These are phyloP conservation scores for Aspergillus baeticus DNA, from an alignment of 495 filamentous ascomycete genomes.

Conservation along the genomic window DNA sequence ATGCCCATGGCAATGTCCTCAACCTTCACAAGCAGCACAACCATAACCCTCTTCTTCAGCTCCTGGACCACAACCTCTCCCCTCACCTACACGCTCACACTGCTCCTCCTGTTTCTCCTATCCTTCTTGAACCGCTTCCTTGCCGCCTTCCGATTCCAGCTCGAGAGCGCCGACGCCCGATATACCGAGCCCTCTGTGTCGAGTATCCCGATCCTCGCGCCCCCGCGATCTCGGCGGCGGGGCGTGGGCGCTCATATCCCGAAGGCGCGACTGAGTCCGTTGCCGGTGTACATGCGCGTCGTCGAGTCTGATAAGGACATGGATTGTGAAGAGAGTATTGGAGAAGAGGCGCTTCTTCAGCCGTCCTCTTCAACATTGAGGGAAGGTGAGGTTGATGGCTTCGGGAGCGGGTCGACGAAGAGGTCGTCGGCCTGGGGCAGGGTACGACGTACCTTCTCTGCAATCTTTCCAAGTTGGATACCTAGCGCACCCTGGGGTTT, in stretches of 20 bases:
- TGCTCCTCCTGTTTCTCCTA: constrained; percentile 19
- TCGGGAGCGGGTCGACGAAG: too few relatives aligned
- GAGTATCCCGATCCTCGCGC: background rate
- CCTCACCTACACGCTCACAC: constrained; percentile 14
- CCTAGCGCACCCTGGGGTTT: constrained; percentile 12
- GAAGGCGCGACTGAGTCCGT: constrained; percentile 17
- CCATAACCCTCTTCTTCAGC: constrained; percentile 24
- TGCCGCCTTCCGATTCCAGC: constrained; percentile 16
- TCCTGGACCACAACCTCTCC: constrained; percentile 19
- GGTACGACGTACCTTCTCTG: background rate
- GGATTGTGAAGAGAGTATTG: background rate
- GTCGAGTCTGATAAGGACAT: background rate
- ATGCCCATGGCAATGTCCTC: constrained; percentile 12
- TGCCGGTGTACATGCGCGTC: constrained; percentile 9
- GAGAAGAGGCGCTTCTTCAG: too few relatives aligned
- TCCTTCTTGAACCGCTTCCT: constrained; percentile 24
- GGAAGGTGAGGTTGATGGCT: too few relatives aligned
- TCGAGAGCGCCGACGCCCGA: constrained; percentile 3
- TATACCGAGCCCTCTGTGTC: background rate
- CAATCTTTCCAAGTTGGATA: constrained; percentile 4
- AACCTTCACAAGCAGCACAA: constrained; percentile 10
- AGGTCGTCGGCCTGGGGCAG: background rate
- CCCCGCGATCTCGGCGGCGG: background rate
- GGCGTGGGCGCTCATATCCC: background rate
- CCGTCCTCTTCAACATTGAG: too few relatives aligned